Percentiles rank a stretch among this genome's conserved stretches.
These are phyloP conservation scores for Pythium phragmitis DNA, from an alignment of 352 stramenopile genomes.

Conservation along the genomic window DNA sequence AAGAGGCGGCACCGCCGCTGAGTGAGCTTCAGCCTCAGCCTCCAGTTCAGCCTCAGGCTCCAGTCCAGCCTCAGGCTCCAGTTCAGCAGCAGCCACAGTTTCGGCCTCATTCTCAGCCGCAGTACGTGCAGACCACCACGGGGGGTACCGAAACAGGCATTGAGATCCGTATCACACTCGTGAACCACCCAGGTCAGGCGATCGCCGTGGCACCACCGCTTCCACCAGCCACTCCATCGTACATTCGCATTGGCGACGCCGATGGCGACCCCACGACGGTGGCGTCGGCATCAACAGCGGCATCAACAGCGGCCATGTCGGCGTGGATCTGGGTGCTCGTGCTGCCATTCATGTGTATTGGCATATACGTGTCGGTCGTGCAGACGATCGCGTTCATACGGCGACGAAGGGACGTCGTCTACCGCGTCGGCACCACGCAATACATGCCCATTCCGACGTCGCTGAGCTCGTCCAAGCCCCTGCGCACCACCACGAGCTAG, in stretches of 20 bases:
- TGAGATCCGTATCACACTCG: slow-evolving; percentile 28
- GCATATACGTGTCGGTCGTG: slow-evolving; percentile 50
- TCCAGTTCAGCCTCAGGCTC: too few relatives aligned
- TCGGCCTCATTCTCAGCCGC: slow-evolving; percentile 1
- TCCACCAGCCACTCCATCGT: slow-evolving; percentile 3
- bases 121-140: slow-evolving; percentile 15
- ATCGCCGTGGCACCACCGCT: slow-evolving; percentile 2
- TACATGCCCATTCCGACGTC: slow-evolving; percentile 58
- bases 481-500: not conserved
- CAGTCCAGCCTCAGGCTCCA: too few relatives aligned
- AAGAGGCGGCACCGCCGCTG: not conserved
- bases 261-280: slow-evolving; percentile 5
- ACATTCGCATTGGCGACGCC: slow-evolving; percentile 25
- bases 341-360: slow-evolving; percentile 65
- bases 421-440: slow-evolving; percentile 62
- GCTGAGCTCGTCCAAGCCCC: slow-evolving; percentile 12
- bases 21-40: not conserved
- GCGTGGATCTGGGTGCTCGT: slow-evolving; percentile 49
- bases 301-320: slow-evolving; percentile 22
- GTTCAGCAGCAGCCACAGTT: too few relatives aligned
- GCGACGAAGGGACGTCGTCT: slow-evolving; percentile 54
- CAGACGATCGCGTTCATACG: slow-evolving; percentile 43
- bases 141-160: slow-evolving; percentile 14
- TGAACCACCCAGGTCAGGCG: slow-evolving; percentile 21
- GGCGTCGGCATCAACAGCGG: slow-evolving; percentile 17